Evolutionary conservation across 148 eudicot genomes (phyloP).

Genomic region (Camellia lanceoleosa): DNA sequence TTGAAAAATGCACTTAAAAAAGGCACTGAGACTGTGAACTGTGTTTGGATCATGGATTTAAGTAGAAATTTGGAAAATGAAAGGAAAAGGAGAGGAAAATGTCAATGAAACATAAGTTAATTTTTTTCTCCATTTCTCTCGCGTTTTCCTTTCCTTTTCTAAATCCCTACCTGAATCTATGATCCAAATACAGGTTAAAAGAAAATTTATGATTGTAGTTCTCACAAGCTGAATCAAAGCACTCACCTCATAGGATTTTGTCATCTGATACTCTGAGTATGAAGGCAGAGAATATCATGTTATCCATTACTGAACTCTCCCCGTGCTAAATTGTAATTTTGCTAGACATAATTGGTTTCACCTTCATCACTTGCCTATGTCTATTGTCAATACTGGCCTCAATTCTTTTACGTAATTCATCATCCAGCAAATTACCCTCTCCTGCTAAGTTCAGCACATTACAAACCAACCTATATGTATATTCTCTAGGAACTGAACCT

Average conservation of each 20-base stretch:
- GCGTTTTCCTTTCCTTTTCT: too few relatives aligned
- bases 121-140: too few relatives aligned
- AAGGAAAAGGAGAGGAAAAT: too few relatives aligned
- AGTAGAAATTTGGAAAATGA: too few relatives aligned
- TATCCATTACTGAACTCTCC: neutral
- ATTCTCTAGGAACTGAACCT: conserved; percentile 79
- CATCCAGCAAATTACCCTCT: conserved; percentile 42
- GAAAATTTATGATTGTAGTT: neutral
- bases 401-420: conserved; percentile 31
- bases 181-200: neutral
- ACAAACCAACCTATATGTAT: conserved; percentile 62
- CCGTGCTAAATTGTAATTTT: conserved; percentile 20
- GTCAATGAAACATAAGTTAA: too few relatives aligned
- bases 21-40: too few relatives aligned
- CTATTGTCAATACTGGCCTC: conserved; percentile 64
- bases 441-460: conserved; percentile 40
- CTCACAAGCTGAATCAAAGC: neutral
- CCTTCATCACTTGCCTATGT: conserved; percentile 52
- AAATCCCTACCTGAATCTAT: too few relatives aligned
- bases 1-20: neutral
- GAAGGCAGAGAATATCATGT: neutral
- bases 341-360: conserved; percentile 53
- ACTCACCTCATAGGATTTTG: conserved; percentile 3
- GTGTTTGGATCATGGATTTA: too few relatives aligned
- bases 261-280: neutral